Evolutionary conservation across 768 basidiomycete species (phyloP), one percentile per base, ranked within the genome.

Genomic region (Hemileccinum impolitum): DNA sequence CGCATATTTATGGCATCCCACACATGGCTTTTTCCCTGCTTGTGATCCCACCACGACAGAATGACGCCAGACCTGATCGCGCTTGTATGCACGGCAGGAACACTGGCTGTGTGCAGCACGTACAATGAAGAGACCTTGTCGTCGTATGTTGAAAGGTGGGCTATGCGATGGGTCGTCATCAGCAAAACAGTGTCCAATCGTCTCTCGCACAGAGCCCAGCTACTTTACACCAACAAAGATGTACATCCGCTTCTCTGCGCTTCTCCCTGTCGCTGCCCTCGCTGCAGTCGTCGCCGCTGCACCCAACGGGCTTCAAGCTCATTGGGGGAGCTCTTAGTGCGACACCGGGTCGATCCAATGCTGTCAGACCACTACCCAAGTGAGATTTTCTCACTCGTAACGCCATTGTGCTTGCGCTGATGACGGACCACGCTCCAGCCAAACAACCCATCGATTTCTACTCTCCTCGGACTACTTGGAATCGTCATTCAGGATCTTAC

Each of bases 211-310:
- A 11, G 9, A 3, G 10, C 28, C 6, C 28, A 30, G 28, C 39
- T 40, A 26, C 39, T n/a, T 6, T 23, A 23, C 23, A 3, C 6
- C n/a, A n/a, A 17, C 12, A 42, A 17, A 34, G 15, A 44, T 44
- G 32, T 23, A 23, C 23, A 3, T 23, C 23, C 31, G 15, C 32
- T 15, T 44, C 32, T 34, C 43, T 13, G 15, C 19, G 13, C 31
- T 56, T 19, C 37, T 51, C 39, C 19, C 49, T 8, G 38, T 58
- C 41, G 58, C 51, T 17, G 45, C 51, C 15, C 39, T 61, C 25
- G 56, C 28, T 46, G 60, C 47, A 3, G 39, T 55, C 5, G 54
- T 56, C 2, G 5, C 38, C 14, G 48, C 55, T 19, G 43, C 32
- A 30, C 28, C 35, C 19, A 13, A 18, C 23, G 47, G 21, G 31